Percentiles rank a stretch among this genome's conserved stretches.
Evolutionary conservation across 768 basidiomycete species (phyloP).

Genomic region (Lactarius tabidus): DNA sequence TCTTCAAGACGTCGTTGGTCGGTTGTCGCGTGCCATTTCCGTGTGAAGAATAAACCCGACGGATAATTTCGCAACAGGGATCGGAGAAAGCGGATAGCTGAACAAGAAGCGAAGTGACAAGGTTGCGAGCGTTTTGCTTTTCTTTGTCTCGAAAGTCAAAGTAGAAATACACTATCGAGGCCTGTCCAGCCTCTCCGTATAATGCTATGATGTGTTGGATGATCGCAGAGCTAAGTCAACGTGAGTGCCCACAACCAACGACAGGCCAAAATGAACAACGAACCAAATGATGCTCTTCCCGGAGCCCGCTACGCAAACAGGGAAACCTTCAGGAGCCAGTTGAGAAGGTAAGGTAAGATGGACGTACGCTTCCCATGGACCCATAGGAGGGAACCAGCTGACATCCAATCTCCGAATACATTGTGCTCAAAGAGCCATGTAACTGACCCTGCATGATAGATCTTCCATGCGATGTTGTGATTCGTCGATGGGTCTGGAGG

Average conservation of each 20-base stretch:
- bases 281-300: not conserved
- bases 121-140: not conserved
- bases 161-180: not conserved
- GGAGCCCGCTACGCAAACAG: not conserved
- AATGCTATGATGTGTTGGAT: not conserved
- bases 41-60: not conserved
- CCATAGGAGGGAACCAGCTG: not conserved
- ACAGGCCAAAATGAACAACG: not conserved
- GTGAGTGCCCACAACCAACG: not conserved
- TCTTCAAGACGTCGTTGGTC: not conserved
- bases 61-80: not conserved
- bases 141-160: not conserved
- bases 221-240: not conserved
- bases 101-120: not conserved
- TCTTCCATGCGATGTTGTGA: not conserved
- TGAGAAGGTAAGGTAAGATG: not conserved
- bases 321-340: not conserved
- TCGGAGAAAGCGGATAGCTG: not conserved
- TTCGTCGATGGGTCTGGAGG: conserved; percentile 8
- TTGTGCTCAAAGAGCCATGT: not conserved
- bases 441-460: not conserved
- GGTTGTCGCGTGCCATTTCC: not conserved
- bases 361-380: conserved; percentile 1
- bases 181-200: too few species aligned
- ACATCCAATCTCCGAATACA: not conserved